Evolutionary conservation across 176 grass and related monocot species (phyloP).

Genomic region (Triticum urartu): DNA sequence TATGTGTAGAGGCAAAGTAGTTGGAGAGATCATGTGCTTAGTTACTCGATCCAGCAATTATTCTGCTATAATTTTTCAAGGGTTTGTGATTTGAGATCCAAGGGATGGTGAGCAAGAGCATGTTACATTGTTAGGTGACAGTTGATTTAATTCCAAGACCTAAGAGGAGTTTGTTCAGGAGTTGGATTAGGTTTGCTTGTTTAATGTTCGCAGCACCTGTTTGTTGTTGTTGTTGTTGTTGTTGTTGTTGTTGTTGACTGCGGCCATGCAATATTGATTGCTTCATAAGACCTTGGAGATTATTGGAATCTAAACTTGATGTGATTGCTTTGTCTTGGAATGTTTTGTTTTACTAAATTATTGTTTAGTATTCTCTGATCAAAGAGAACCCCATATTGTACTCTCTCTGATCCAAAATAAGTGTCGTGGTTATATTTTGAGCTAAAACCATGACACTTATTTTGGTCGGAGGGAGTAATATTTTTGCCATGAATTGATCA

Average conservation of each 20-base stretch:
- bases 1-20: background rate
- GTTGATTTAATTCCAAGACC: background rate
- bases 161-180: background rate
- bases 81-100: slow-evolving; percentile 7
- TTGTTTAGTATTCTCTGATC: slow-evolving; percentile 10
- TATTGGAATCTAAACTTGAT: background rate
- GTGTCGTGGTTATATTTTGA: too few relatives aligned
- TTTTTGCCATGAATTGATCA: slow-evolving; percentile 2
- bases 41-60: background rate
- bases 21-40: background rate
- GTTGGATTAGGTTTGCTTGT: background rate
- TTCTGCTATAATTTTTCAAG: background rate
- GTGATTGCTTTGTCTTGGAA: slow-evolving; percentile 5
- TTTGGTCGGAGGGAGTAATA: too few relatives aligned
- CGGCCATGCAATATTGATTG: background rate
- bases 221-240: background rate
- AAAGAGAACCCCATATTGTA: slow-evolving; percentile 8
- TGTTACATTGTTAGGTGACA: background rate
- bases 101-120: slow-evolving; percentile 5
- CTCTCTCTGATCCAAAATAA: too few relatives aligned
- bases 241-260: background rate
- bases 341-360: background rate
- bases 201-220: background rate
- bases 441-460: too few relatives aligned
- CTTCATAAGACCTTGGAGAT: slow-evolving; percentile 16